These are phyloP conservation scores for Diospyros lotus DNA, from an alignment of 148 eudicot species.

Conservation along the genomic window DNA sequence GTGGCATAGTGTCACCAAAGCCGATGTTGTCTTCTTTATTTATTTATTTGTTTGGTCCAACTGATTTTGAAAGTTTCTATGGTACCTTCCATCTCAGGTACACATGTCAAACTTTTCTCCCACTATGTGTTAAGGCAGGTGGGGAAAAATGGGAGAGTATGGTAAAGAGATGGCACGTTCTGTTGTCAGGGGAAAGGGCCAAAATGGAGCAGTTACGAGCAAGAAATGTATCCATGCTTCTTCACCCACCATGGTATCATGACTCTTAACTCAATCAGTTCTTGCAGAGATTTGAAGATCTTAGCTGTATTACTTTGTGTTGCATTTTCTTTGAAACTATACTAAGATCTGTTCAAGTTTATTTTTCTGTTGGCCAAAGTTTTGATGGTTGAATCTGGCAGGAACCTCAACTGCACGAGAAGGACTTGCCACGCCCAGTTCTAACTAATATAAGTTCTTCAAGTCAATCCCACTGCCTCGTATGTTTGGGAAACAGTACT, in stretches of 20 bases:
- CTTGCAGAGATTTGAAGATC: neutral
- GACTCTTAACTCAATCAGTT: neutral
- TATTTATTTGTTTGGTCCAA: too few relatives aligned
- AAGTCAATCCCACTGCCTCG: conserved; percentile 35
- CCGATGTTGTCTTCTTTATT: neutral
- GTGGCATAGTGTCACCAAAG: neutral
- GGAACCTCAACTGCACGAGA: conserved; percentile 33
- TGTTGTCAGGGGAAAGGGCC: conserved; percentile 35
- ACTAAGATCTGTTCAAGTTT: neutral
- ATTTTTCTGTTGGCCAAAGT: neutral
- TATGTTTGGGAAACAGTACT: conserved; percentile 52
- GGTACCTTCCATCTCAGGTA: too few relatives aligned
- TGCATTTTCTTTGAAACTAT: neutral
- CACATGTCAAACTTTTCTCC: too few relatives aligned
- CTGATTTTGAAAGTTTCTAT: neutral
- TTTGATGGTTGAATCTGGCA: conserved; percentile 11
- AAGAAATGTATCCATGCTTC: conserved; percentile 62
- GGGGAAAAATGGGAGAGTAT: conserved; percentile 26
- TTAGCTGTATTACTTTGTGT: neutral
- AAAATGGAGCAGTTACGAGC: conserved; percentile 33
- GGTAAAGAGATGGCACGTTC: conserved; percentile 16
- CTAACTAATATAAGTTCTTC: conserved; percentile 29
- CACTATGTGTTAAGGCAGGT: neutral
- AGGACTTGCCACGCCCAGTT: conserved; percentile 27
- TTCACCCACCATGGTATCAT: conserved; percentile 59